A percentile compares a stretch with the other conserved stretches of the same genome.
phyloP scores from a whole-genome alignment of 2,329 filamentous ascomycete species.

The Uncinocarpus reesii region DNA sequence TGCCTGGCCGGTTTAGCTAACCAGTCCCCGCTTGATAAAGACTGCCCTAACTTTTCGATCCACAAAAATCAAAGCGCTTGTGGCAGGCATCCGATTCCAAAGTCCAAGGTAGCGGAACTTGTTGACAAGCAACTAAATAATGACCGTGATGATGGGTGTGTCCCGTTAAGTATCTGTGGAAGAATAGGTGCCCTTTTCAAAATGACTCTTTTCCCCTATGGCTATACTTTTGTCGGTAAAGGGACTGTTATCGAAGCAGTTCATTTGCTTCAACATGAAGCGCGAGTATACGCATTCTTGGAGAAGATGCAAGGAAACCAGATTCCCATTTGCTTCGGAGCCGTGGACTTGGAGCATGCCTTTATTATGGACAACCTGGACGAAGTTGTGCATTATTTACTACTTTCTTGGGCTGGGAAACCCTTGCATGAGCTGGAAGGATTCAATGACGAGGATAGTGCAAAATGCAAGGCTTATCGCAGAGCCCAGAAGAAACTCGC shows the following conservation, averaged over 20 bases:
- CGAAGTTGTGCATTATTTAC: slow-evolving; percentile 4
- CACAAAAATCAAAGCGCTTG: slow-evolving; percentile 13
- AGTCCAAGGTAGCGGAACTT: not conserved
- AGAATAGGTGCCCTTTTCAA: slow-evolving; percentile 9
- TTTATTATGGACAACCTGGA: slow-evolving; percentile 3
- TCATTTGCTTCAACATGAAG: slow-evolving; percentile 5
- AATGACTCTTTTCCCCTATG: slow-evolving; percentile 10
- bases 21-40: slow-evolving; percentile 18
- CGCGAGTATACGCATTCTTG: slow-evolving; percentile 2
- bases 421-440: not conserved
- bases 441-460: not conserved
- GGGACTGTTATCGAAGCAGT: slow-evolving; percentile 7
- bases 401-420: slow-evolving; percentile 11
- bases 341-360: slow-evolving; percentile 1
- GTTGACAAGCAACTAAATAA: slow-evolving; percentile 9
- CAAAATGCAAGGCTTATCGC: not conserved
- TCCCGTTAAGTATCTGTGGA: slow-evolving; percentile 1
- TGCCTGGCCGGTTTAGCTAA: slow-evolving; percentile 23
- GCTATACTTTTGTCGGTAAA: slow-evolving; percentile 12
- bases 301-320: slow-evolving; percentile 4
- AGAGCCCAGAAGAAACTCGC: not conserved
- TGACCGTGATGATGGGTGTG: slow-evolving; percentile 4
- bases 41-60: slow-evolving; percentile 22
- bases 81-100: slow-evolving; percentile 5
- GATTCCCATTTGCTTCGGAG: slow-evolving; percentile 9